Conservation (phyloP, 352 stramenopile genomes). For the Blastocystis sp. region DNA sequence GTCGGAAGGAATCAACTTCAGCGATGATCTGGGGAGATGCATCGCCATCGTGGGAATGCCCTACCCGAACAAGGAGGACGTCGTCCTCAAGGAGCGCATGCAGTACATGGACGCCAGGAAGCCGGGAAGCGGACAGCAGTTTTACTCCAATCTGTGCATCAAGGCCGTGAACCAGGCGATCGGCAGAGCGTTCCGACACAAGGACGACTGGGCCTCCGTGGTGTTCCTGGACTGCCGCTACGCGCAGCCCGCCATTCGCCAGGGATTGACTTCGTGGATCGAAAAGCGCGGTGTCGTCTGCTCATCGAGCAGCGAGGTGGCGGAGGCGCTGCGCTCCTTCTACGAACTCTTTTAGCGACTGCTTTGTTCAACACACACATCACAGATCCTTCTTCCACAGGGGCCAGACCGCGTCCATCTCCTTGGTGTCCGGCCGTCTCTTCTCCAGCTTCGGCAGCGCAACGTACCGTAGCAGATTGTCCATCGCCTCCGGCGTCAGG, state of each 20-base stretch:
- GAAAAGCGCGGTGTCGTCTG: background rate
- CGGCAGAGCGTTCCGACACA: slow-evolving; percentile 93
- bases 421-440: slow-evolving; percentile 19
- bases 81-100: slow-evolving; percentile 95
- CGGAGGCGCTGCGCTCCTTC: background rate
- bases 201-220: slow-evolving; percentile 92
- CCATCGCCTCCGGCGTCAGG: background rate
- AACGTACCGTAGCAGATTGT: slow-evolving; percentile 19
- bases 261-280: slow-evolving; percentile 60
- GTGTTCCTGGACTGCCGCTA: slow-evolving; percentile 92
- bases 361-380: slow-evolving; percentile 32
- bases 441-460: slow-evolving; percentile 43
- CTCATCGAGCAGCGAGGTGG: background rate
- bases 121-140: slow-evolving; percentile 78
- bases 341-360: background rate
- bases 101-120: slow-evolving; percentile 79
- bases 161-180: slow-evolving; percentile 97
- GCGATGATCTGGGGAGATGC: slow-evolving; percentile 89
- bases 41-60: slow-evolving; percentile 96
- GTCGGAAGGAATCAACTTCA: slow-evolving; percentile 99
- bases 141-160: slow-evolving; percentile 97
- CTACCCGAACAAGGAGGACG: slow-evolving; percentile 91
- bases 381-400: slow-evolving; percentile 29
- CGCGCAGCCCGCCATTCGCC: background rate
- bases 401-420: slow-evolving; percentile 53